Evolutionary conservation across 2,329 filamentous ascomycete species (phyloP), one percentile per base, ranked within the genome.

Genomic region (Plectosphaerella plurivora): DNA sequence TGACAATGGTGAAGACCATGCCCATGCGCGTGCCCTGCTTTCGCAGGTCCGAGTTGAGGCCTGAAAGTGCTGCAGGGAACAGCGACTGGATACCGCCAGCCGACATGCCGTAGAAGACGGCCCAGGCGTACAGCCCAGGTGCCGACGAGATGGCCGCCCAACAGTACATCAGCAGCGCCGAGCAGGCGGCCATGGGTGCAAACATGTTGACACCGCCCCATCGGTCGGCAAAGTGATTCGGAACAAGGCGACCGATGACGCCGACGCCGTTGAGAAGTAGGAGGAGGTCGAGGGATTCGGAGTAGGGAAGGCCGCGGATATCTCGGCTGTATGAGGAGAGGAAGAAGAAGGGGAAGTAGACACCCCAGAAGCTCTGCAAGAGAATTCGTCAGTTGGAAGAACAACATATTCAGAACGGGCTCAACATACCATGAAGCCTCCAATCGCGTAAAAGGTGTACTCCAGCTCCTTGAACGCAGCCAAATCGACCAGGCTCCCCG

Each of bases 201-300:
- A 87, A 73, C 37, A 84, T 68, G 61, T 86, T 89, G 53, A 89
- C 64, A 0, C 80, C 73, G 0, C 87, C 86, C 16, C 71, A 51
- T 9, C 65, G 63, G 68, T 88, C 84, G 3, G 84, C 83, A 2
- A 85, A 57, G 56, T 76, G 70, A 62, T 78, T 83, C 1, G 83
- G 83, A 1, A 82, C 57, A 11, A 87, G 53, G 0, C 86, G 79
- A 10, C 83, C 83, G 3, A 80, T 53, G 14, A 82, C 52, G 1
- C 85, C 83, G 11, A 83, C 73, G 18, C 79, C 83, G 65, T 89
- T 90, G 61, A 88, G 71, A 4, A 88, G 70, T 24, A 88, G 73
- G 12, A 89, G 69, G 8, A 89, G 65, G 59, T 85, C 78, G 48
- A 88, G 75, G 5, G 82, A 76, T 35, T 74, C 70, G 3, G 68